A percentile compares a stretch with the other conserved stretches of the same genome.
Evolutionary conservation across 192 early-diverging fungal species (phyloP).

Genomic region (Gamsiella multidivaricata): DNA sequence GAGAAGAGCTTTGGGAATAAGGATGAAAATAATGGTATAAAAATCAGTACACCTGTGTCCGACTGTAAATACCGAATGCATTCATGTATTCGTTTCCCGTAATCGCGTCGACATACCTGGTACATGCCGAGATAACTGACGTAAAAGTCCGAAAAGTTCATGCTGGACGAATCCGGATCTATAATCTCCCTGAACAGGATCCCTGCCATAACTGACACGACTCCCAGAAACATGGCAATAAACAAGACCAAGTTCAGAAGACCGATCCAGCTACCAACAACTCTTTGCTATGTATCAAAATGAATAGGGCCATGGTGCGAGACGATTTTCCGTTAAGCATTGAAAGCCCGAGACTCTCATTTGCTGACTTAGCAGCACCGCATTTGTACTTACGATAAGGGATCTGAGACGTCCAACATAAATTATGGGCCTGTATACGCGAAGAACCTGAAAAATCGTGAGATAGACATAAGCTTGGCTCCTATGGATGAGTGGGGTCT

Average conservation of each 20-base stretch:
- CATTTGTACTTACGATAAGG: constrained; percentile 62
- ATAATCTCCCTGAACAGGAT: constrained; percentile 41
- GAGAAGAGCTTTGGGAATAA: constrained; percentile 62
- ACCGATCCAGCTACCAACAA: constrained; percentile 68
- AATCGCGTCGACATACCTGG: constrained; percentile 54
- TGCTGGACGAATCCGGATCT: background rate
- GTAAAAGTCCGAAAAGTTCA: constrained; percentile 60
- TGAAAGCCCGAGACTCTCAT: background rate
- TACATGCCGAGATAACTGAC: constrained; percentile 65
- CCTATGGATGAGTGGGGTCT: constrained; percentile 60
- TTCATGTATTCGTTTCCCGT: background rate
- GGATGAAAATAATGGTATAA: constrained; percentile 1
- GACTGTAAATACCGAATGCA: too few species aligned
- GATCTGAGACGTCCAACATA: constrained; percentile 57
- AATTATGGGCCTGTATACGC: constrained; percentile 64
- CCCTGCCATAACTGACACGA: constrained; percentile 63
- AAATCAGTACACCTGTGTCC: background rate
- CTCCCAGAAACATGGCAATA: constrained; percentile 61
- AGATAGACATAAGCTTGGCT: constrained; percentile 59
- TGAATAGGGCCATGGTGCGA: background rate
- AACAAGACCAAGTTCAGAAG: constrained; percentile 69
- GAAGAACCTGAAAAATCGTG: constrained; percentile 63
- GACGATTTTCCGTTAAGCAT: background rate
- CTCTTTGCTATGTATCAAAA: constrained; percentile 51
- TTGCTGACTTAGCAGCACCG: background rate